Evolutionary conservation across 1,284 basidiomycete genomes (phyloP).

Genomic region (Trametes hirsuta): DNA sequence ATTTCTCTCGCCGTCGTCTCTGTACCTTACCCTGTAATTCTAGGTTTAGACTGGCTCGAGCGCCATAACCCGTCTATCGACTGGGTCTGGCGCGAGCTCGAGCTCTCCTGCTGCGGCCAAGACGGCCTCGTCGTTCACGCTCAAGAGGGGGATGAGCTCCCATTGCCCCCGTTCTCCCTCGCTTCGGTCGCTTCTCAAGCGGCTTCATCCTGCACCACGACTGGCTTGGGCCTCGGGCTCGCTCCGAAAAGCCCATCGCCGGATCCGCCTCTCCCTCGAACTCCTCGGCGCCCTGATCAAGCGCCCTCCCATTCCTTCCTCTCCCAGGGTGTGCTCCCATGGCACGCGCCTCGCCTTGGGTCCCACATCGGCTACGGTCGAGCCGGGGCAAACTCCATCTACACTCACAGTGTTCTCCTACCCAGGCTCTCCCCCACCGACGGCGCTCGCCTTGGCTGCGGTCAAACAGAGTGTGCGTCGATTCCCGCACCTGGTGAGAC

Average conservation of each 20-base stretch:
- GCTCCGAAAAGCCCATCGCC: neutral
- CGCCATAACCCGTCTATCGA: conserved; percentile 21
- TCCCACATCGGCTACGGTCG: neutral
- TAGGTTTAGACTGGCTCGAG: conserved; percentile 10
- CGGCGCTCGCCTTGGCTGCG: neutral
- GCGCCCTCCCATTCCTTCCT: neutral
- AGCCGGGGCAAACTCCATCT: neutral
- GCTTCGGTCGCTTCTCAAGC: too few species aligned
- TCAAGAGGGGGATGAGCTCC: conserved; percentile 30
- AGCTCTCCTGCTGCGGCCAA: conserved; percentile 32
- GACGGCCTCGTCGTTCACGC: conserved; percentile 16
- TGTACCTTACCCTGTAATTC: conserved; percentile 4
- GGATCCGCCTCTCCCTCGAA: conserved; percentile 4
- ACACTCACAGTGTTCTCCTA: neutral
- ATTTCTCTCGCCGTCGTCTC: neutral
- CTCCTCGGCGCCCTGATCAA: neutral
- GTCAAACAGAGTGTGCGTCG: neutral
- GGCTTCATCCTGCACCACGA: too few species aligned
- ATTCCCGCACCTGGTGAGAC: neutral
- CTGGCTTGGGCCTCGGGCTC: too few species aligned
- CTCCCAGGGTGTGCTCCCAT: neutral
- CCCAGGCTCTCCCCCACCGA: neutral
- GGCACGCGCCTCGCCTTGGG: conserved; percentile 2
- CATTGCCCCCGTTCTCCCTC: conserved; percentile 10
- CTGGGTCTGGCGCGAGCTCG: conserved; percentile 18